Conservation (phyloP, 129 eudicot genomes). For the Sambucus nigra region DNA sequence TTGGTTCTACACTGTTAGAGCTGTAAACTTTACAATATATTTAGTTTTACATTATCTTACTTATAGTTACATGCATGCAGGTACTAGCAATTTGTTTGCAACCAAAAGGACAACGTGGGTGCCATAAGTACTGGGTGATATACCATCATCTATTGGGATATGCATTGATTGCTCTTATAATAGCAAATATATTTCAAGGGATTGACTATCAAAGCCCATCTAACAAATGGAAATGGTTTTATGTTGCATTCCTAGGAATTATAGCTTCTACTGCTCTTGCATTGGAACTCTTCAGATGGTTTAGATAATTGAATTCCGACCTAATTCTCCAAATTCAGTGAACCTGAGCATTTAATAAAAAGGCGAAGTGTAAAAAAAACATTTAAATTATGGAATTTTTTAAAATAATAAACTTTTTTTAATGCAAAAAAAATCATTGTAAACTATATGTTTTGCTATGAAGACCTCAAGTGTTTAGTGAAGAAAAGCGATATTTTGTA, state of each 20-base stretch:
- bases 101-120: not conserved
- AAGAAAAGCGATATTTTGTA: too few relatives aligned
- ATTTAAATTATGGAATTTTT: too few relatives aligned
- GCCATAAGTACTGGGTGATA: conserved; percentile 18
- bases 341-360: too few relatives aligned
- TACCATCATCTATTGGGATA: conserved; percentile 25
- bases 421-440: too few relatives aligned
- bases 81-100: conserved; percentile 14
- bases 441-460: too few relatives aligned
- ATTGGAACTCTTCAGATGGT: conserved; percentile 16
- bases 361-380: too few relatives aligned
- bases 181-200: conserved; percentile 21
- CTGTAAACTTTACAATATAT: too few relatives aligned
- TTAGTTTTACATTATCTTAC: too few relatives aligned
- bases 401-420: too few relatives aligned
- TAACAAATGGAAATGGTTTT: conserved; percentile 14
- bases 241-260: conserved; percentile 12
- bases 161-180: conserved; percentile 6
- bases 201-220: conserved; percentile 4
- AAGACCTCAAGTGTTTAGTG: too few relatives aligned
- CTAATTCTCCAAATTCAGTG: conserved; percentile 4
- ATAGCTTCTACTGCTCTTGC: not conserved
- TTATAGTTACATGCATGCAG: conserved; percentile 4
- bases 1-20: too few relatives aligned
- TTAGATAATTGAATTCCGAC: too few relatives aligned